Base-by-base conservation (phyloP, 306 rosid genomes). In the Pyrus pyrifolia region DNA sequence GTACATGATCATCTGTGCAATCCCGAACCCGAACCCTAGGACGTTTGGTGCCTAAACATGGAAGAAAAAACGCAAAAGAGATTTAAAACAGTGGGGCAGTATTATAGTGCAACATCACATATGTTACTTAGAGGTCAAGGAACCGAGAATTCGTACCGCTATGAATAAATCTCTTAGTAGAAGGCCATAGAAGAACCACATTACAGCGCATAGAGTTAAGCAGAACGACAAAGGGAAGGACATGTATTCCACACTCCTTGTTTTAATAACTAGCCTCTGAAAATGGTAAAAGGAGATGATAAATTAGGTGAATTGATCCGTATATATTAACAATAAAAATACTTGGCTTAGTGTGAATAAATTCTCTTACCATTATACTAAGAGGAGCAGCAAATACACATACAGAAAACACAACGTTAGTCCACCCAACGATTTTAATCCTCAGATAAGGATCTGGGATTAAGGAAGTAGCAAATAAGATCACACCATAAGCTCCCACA, bases 361-460 rank as follows among this genome's bases (percentile, higher is more conserved):
- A 7, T 27, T 25, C 7, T 31, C 59, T 38, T 82, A 87, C 90
- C 86, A 87, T 78, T 70, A 84, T 67, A 55, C 84, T 67, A 0
- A 87, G 88, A 33, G 90, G 90, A 63, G 90, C 79, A 11, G 90
- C 88, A 59, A 69, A 87, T 7, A 84, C 85, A 52, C 78, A 69
- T n/a, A 87, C 78, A 15, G 88, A 81, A 38, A 77, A 79, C 1
- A 78, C 67, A 0, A 78, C 90, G 45, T 80, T 79, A 30, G 77
- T 79, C 83, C 83, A 87, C 14, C 88, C 90, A 0, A 79, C 81
- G 4, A 58, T 42, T 49, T 40, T 81, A 2, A 78, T 62, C 64
- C 81, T 63, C 14, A 53, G 44, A 21, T 2, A 7, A 18, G 0
- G 17, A 9, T 74, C 13, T 30, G 70, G 22, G 17, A 73, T 59